These are phyloP conservation scores for Alloascoidea africana DNA, from an alignment of 805 yeast species.

Conservation along the genomic window DNA sequence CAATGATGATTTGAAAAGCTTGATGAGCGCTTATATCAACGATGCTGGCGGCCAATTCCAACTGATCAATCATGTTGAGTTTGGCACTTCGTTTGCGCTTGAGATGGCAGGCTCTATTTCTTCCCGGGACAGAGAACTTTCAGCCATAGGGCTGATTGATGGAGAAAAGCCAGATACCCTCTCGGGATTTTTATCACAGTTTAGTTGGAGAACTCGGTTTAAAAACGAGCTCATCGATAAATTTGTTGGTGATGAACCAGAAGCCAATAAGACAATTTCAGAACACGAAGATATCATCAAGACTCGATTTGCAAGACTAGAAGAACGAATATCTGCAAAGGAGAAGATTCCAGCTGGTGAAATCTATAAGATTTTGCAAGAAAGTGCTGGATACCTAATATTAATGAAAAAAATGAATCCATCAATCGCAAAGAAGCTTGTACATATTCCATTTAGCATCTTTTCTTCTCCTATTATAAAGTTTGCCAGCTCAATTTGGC, in stretches of 20 bases:
- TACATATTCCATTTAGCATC: slow-evolving; percentile 53
- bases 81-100: slow-evolving; percentile 82
- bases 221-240: slow-evolving; percentile 9
- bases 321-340: background rate
- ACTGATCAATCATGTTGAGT: slow-evolving; percentile 33
- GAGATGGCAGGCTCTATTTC: slow-evolving; percentile 70
- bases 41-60: slow-evolving; percentile 20
- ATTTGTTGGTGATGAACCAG: background rate
- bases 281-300: background rate
- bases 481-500: slow-evolving; percentile 66
- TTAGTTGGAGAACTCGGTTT: slow-evolving; percentile 48
- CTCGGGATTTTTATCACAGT: slow-evolving; percentile 63
- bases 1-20: slow-evolving; percentile 60
- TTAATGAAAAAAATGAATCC: slow-evolving; percentile 2
- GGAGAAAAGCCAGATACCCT: slow-evolving; percentile 32
- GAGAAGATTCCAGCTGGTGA: slow-evolving; percentile 16
- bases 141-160: slow-evolving; percentile 23
- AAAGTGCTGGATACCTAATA: slow-evolving; percentile 14
- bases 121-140: slow-evolving; percentile 51
- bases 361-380: slow-evolving; percentile 27
- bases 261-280: background rate
- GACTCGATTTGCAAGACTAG: slow-evolving; percentile 2
- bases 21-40: slow-evolving; percentile 65
- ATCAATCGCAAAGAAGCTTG: slow-evolving; percentile 37
- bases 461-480: slow-evolving; percentile 47